A percentile compares a stretch with the other conserved stretches of the same genome.
phyloP scores from a whole-genome alignment of 192 early-diverging fungal genomes.

The Backusella australiensis region DNA sequence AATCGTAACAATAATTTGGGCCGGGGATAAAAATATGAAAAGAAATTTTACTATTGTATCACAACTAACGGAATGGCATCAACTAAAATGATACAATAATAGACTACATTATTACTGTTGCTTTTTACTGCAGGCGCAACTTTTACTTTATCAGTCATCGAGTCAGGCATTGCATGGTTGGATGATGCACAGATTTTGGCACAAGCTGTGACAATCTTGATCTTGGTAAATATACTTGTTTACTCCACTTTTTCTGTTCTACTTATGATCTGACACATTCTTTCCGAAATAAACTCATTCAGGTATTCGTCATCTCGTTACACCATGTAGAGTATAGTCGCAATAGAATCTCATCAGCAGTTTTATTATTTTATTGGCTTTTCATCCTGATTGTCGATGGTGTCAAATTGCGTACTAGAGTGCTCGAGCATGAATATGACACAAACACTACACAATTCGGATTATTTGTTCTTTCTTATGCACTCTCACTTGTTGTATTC shows the following conservation, averaged over 20 bases:
- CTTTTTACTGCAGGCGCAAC: not conserved
- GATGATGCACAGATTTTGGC: not conserved
- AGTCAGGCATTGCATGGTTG: not conserved
- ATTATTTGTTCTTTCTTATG: slow-evolving; percentile 32
- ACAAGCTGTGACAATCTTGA: not conserved
- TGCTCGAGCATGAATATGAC: not conserved
- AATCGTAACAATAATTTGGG: not conserved
- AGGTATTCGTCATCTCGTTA: slow-evolving; percentile 28
- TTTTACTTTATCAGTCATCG: not conserved
- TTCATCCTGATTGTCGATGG: slow-evolving; percentile 33
- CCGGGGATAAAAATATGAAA: not conserved
- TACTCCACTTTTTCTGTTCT: not conserved
- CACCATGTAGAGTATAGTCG: slow-evolving; percentile 35
- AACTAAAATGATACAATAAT: not conserved
- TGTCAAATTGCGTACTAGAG: slow-evolving; percentile 45
- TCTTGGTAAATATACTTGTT: slow-evolving; percentile 1
- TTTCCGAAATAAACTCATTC: not conserved
- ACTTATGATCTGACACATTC: not conserved
- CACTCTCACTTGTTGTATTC: slow-evolving; percentile 38
- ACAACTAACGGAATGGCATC: not conserved
- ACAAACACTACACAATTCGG: slow-evolving; percentile 13
- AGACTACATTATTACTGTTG: slow-evolving; percentile 1
- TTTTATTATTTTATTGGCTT: slow-evolving; percentile 64
- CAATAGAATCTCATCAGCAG: slow-evolving; percentile 46
- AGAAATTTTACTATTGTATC: not conserved